Base-by-base conservation (phyloP, 495 filamentous ascomycete genomes). In the Niebla homalea region DNA sequence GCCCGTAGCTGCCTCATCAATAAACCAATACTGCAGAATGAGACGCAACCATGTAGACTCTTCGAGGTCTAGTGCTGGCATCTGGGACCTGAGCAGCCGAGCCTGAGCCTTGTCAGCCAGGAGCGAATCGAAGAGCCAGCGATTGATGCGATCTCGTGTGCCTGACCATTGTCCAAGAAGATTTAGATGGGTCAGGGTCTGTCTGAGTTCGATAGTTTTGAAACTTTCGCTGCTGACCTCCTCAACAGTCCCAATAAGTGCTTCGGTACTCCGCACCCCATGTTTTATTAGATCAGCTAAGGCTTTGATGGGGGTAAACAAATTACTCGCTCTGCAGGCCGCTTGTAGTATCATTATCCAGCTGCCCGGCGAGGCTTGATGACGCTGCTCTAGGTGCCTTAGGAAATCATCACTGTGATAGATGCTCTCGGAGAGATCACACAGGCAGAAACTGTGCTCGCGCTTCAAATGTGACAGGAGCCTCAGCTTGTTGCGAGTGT, bases 1-100 rank as follows among this genome's bases (percentile, higher is more conserved):
- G 35, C 47, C 46, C 14, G 47, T 43, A 15, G 52, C 52, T 19
- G 52, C 52, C 32, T 54, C 52, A 21, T 54, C 52, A 16, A 37
- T 32, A 25, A 49, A 54, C 41, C 52, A 50, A 43, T 59, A 56
- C 49, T 56, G 48, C 47, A 56, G 53, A 47, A 53, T 49, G 43
- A 57, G 55, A 32, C 49, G 51, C 37, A 59, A 45, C 50, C 43
- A 51, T 36, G 41, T 40, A 52, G 45, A 29, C 37, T 48, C 41
- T 46, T 47, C 41, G 43, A 19, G 35, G 8, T 39, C 32, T 36
- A 38, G 16, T 18, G 20, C 22, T 18, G 32, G 36, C n/a, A 49
- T 40, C 14, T 44, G 22, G 15, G 47, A 54, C 45, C 40, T 50
- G 11, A 50, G 52, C 15, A 49, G 35, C 15, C 40, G 38, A 10